Evolutionary conservation across 495 filamentous ascomycete genomes (phyloP).

Genomic region (Collariella sp.): DNA sequence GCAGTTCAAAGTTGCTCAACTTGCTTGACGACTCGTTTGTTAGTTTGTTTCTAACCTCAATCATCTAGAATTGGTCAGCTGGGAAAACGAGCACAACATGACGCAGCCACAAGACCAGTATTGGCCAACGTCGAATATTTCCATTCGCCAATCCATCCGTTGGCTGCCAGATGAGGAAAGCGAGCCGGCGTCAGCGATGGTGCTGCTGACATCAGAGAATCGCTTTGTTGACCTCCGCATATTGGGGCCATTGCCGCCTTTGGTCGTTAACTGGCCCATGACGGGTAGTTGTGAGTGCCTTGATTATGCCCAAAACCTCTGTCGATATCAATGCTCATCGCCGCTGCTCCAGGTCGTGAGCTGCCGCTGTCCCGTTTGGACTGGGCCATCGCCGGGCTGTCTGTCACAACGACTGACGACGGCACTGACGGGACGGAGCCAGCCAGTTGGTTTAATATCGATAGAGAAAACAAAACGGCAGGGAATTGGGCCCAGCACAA

Average conservation of each 20-base stretch:
- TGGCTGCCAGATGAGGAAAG: constrained; percentile 34
- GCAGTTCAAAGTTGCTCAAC: no score
- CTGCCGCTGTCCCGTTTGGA: constrained; percentile 23
- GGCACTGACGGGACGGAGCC: not conserved
- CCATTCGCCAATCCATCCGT: constrained; percentile 32
- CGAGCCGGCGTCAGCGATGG: constrained; percentile 39
- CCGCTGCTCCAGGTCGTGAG: not conserved
- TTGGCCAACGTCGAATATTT: constrained; percentile 36
- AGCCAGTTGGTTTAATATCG: not conserved
- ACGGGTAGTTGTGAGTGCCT: not conserved
- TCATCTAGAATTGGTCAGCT: no score
- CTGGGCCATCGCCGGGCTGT: constrained; percentile 50
- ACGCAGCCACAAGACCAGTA: no score
- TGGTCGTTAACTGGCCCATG: no score
- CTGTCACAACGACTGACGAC: constrained; percentile 14
- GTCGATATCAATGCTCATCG: not conserved
- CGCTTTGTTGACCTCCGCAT: constrained; percentile 47
- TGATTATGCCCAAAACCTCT: no score
- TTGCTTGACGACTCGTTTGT: no score
- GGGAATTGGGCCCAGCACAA: constrained; percentile 18
- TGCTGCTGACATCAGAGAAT: constrained; percentile 41
- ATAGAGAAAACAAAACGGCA: not conserved
- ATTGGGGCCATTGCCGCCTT: not conserved
- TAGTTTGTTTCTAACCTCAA: no score
- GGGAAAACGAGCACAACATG: no score